A percentile compares a stretch with the other conserved stretches of the same genome.
Conservation (phyloP, 805 yeast genomes). For the Yarrowia sp. region DNA sequence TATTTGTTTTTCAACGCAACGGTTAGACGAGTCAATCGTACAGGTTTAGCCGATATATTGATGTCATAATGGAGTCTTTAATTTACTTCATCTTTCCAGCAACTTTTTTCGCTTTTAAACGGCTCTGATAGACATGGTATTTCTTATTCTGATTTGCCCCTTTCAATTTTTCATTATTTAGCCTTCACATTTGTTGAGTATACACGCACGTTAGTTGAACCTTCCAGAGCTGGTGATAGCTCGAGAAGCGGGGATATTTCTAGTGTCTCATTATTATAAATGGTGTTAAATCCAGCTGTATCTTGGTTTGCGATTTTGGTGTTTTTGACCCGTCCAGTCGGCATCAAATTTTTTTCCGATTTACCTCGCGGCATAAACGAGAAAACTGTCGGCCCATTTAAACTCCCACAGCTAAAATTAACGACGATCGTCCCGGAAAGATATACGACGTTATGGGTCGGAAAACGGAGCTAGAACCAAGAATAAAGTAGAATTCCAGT, state of each 20-base stretch:
- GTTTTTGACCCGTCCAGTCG: background rate
- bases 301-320: too few species aligned
- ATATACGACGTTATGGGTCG: background rate
- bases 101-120: too few species aligned
- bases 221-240: background rate
- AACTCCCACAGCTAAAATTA: background rate
- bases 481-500: too few species aligned
- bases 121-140: too few species aligned
- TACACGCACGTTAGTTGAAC: constrained; percentile 11
- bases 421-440: background rate
- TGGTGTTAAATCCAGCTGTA: too few species aligned
- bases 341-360: background rate
- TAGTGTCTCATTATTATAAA: too few species aligned
- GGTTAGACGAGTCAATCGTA: too few species aligned
- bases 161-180: background rate
- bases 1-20: too few species aligned
- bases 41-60: too few species aligned
- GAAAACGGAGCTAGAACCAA: background rate
- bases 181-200: constrained; percentile 8
- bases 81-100: too few species aligned
- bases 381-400: constrained; percentile 11
- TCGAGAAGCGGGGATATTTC: background rate
- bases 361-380: background rate
- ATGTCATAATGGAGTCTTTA: too few species aligned
- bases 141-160: too few species aligned